Percentiles rank a stretch among this genome's conserved stretches.
Evolutionary conservation across 495 filamentous ascomycete genomes (phyloP).

Genomic region (Aspergillus ostianus): DNA sequence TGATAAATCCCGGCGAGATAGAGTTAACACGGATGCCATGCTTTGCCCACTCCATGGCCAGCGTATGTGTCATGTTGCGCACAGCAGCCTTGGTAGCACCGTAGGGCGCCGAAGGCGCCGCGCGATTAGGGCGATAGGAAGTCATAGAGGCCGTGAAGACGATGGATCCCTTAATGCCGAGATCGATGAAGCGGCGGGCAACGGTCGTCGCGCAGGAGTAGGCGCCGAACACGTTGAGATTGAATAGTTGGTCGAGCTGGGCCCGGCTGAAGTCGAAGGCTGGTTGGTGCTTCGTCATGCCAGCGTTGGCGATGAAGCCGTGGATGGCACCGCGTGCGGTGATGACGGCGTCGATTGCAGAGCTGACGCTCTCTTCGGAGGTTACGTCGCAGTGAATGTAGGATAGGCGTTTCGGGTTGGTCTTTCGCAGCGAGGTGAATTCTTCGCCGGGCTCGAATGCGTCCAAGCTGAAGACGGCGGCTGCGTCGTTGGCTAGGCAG

Average conservation of each 20-base stretch:
- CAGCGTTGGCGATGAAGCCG: constrained; percentile 40
- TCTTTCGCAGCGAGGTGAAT: constrained; percentile 31
- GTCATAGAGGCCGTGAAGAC: constrained; percentile 43
- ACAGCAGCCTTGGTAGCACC: constrained; percentile 21
- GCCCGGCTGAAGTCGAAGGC: constrained; percentile 39
- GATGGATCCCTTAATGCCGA: constrained; percentile 32
- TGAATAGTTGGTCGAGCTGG: constrained; percentile 40
- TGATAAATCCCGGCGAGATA: constrained; percentile 28
- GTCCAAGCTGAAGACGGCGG: constrained; percentile 41
- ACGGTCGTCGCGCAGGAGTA: constrained; percentile 23
- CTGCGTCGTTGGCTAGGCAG: constrained; percentile 38
- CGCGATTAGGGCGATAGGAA: constrained; percentile 36
- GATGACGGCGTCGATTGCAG: constrained; percentile 37
- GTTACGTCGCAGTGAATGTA: constrained; percentile 43
- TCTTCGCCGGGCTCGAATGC: constrained; percentile 40
- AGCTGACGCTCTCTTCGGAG: constrained; percentile 35
- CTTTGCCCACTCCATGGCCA: constrained; percentile 38
- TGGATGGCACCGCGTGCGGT: constrained; percentile 32
- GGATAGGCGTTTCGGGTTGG: constrained; percentile 30
- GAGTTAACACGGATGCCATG: constrained; percentile 35
- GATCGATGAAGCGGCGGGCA: constrained; percentile 17
- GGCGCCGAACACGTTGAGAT: constrained; percentile 35
- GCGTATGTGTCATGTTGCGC: constrained; percentile 25
- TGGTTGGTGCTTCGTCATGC: constrained; percentile 47
- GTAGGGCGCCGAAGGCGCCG: constrained; percentile 15